These are phyloP conservation scores for Maudiozyma humilis DNA, from an alignment of 1,139 yeast species.

Conservation along the genomic window DNA sequence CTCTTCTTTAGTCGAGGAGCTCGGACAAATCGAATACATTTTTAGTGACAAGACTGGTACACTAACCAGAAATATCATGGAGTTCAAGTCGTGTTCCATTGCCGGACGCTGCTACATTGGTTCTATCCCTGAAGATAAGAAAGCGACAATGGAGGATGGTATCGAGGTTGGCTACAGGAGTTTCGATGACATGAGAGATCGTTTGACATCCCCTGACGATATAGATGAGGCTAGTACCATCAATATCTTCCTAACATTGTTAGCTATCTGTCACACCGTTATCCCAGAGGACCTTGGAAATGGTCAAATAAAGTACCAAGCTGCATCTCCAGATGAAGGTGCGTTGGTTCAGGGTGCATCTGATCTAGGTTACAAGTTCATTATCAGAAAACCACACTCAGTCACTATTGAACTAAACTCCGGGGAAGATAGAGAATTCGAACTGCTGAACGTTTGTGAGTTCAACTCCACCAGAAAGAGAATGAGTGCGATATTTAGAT, in stretches of 20 bases:
- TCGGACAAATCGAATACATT: slow-evolving; percentile 91
- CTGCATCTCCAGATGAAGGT: slow-evolving; percentile 99
- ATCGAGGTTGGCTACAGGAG: slow-evolving; percentile 74
- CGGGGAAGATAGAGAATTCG: slow-evolving; percentile 51
- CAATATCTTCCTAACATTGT: slow-evolving; percentile 71
- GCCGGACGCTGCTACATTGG: slow-evolving; percentile 87
- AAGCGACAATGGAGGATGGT: slow-evolving; percentile 65
- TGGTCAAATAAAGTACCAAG: slow-evolving; percentile 80
- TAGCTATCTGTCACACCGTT: slow-evolving; percentile 95
- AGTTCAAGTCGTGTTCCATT: slow-evolving; percentile 86
- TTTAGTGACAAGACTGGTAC: slow-evolving; percentile 98
- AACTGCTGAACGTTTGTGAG: slow-evolving; percentile 83
- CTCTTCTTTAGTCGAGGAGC: slow-evolving; percentile 88
- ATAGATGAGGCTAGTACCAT: slow-evolving; percentile 53
- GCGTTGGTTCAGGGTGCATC: slow-evolving; percentile 98
- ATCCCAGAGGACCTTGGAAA: slow-evolving; percentile 71
- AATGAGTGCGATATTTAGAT: slow-evolving; percentile 90
- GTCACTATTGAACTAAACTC: slow-evolving; percentile 52
- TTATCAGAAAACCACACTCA: slow-evolving; percentile 76
- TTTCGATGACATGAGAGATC: slow-evolving; percentile 54
- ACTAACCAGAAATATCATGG: slow-evolving; percentile 90
- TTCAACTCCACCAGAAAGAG: slow-evolving; percentile 95
- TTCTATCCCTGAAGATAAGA: slow-evolving; percentile 85
- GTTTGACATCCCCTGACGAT: slow-evolving; percentile 37
- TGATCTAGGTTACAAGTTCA: slow-evolving; percentile 72